These are phyloP conservation scores for Termitomyces sp. DNA, from an alignment of 768 basidiomycete genomes.

Conservation along the genomic window DNA sequence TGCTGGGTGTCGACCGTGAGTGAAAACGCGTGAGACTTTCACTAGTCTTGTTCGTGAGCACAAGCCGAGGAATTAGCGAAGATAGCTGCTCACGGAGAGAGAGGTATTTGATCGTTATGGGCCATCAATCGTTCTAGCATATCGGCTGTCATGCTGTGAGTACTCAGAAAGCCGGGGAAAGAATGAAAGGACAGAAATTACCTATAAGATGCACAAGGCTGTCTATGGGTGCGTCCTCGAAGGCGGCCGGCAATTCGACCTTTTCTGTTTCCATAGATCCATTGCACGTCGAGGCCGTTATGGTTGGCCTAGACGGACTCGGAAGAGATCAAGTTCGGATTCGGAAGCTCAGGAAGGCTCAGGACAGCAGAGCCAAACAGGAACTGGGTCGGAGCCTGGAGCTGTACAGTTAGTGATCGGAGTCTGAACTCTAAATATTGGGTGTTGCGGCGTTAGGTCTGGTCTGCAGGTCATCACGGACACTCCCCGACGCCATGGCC, in stretches of 20 bases:
- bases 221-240: conserved; percentile 83
- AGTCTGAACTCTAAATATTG: conserved; percentile 48
- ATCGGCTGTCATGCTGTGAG: conserved; percentile 58
- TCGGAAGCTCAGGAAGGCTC: conserved; percentile 16
- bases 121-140: conserved; percentile 94
- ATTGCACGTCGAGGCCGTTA: conserved; percentile 55
- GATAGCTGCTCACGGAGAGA: conserved; percentile 64
- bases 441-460: conserved; percentile 2
- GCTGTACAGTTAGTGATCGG: conserved; percentile 61
- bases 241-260: conserved; percentile 78
- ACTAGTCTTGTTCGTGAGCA: conserved; percentile 37
- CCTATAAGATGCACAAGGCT: conserved; percentile 87
- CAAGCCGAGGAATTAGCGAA: conserved; percentile 12
- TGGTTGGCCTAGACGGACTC: conserved; percentile 16
- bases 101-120: conserved; percentile 94
- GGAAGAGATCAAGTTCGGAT: conserved; percentile 8
- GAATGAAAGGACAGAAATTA: conserved; percentile 29
- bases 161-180: neutral
- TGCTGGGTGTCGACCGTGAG: conserved; percentile 85
- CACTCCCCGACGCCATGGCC: conserved; percentile 52
- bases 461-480: conserved; percentile 20
- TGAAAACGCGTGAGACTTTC: conserved; percentile 95
- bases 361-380: conserved; percentile 36
- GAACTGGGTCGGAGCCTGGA: conserved; percentile 11
- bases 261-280: conserved; percentile 79